Evolutionary conservation across 2,329 filamentous ascomycete species (phyloP).

Genomic region (Alternaria gaisen): DNA sequence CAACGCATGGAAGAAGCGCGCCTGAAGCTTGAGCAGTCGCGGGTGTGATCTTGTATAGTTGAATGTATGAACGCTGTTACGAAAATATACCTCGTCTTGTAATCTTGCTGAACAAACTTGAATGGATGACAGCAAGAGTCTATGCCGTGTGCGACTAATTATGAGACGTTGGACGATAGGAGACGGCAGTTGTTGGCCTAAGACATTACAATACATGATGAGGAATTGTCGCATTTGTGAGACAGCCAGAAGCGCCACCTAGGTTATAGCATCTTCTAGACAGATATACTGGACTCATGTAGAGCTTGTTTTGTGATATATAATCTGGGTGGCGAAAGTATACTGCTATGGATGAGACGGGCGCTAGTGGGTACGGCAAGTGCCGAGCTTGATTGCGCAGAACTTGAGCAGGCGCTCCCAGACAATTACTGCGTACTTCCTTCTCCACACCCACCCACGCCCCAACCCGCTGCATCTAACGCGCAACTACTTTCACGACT

Average conservation of each 20-base stretch:
- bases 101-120: background rate
- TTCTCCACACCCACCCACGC: conserved; percentile 18
- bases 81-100: background rate
- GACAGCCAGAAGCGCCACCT: too few relatives aligned
- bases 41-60: background rate
- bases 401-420: conserved; percentile 22
- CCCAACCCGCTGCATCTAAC: conserved; percentile 7
- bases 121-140: background rate
- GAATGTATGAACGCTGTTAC: too few relatives aligned
- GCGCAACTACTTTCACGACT: conserved; percentile 24
- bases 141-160: background rate
- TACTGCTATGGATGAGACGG: background rate
- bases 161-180: background rate
- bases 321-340: conserved; percentile 3
- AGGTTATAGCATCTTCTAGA: background rate
- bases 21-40: background rate
- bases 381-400: conserved; percentile 23
- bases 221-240: background rate
- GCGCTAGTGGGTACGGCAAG: conserved; percentile 20
- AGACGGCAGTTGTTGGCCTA: background rate
- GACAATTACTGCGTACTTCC: conserved; percentile 11
- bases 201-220: background rate
- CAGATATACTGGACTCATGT: background rate
- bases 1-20: conserved; percentile 4
- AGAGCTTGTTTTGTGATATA: background rate